Evolutionary conservation across 257 asterid species (phyloP).

Genomic region (Leptodermis oblonga): DNA sequence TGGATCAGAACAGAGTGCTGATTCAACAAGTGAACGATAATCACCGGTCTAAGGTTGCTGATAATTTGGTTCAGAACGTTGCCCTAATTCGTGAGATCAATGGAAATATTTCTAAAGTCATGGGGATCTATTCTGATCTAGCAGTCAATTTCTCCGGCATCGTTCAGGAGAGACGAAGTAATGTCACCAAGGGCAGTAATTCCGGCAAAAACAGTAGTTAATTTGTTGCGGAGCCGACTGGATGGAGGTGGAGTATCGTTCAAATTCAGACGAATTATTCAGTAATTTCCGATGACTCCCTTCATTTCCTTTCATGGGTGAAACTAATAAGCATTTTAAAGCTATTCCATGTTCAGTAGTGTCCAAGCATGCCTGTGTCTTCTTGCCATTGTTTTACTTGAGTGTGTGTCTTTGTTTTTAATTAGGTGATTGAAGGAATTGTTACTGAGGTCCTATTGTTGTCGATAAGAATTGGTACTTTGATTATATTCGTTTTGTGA

Average conservation of each 20-base stretch:
- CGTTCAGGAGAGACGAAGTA: slow-evolving; percentile 32
- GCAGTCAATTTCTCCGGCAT: slow-evolving; percentile 42
- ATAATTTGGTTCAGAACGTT: slow-evolving; percentile 51
- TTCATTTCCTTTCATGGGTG: background rate
- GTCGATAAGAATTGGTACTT: background rate
- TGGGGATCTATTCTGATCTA: slow-evolving; percentile 49
- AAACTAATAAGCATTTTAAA: background rate
- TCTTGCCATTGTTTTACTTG: background rate
- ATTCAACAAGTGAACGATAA: slow-evolving; percentile 69
- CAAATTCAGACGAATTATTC: background rate
- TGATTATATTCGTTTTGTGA: slow-evolving; percentile 5
- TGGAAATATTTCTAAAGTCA: slow-evolving; percentile 48
- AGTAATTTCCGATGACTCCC: slow-evolving; percentile 18
- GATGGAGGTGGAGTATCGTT: background rate
- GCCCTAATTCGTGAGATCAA: slow-evolving; percentile 57
- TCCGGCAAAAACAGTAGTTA: slow-evolving; percentile 9
- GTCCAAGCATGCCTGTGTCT: background rate
- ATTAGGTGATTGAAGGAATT: background rate
- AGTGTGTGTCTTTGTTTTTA: background rate
- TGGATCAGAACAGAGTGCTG: slow-evolving; percentile 55
- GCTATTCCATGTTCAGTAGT: background rate
- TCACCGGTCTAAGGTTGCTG: slow-evolving; percentile 52
- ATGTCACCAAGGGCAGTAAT: background rate
- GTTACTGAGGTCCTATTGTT: background rate
- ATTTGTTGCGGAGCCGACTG: background rate